Evolutionary conservation across 139 green algal species (phyloP), one percentile per base, ranked within the genome.

Genomic region (Zygnema circumcarinatum): DNA sequence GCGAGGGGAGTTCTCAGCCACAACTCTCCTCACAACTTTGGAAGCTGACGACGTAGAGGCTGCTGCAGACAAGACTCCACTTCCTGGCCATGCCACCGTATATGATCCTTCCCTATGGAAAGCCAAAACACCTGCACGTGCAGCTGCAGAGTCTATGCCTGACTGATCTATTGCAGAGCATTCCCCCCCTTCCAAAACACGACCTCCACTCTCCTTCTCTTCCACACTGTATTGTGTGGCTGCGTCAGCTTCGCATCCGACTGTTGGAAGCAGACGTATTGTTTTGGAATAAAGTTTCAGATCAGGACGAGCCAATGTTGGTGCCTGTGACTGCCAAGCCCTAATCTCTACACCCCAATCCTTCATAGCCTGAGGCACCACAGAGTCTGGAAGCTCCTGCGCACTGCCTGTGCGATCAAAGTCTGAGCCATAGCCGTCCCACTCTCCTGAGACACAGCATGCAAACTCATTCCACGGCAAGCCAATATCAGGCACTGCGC

Each of bases 181-280:
- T 25, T 62, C 47, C 16, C 47, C 47, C n/a, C n/a, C n/a, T n/a
- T n/a, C n/a, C 7, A 62, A 16, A 16, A 62, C 7, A 7, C 47
- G 7, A 25, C 47, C 47, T 62, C 47, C 47, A 62, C 47, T 62
- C 47, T 62, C 39, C 39, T 78, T 83, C 33, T 86, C 79, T 11
- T 86, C 79, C 2, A 47, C 33, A 68, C 69, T 83, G 33, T 86
- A 86, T 68, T 39, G 31, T 33, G 79, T 86, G 2, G 79, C 79
- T 11, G 85, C 85, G 38, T 90, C 85, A 38, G 81, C 85, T 32
- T 90, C 85, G 75, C 85, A 90, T 33, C 85, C 85, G 2, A 85
- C 82, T 21, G 81, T 89, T 32, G 85, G 85, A 39, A 90, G 39
- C 41, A 90, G 67, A 1, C 81, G 35, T 31, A 90, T 47, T 1